These are phyloP conservation scores for Floccularia luteovirens DNA, from an alignment of 768 basidiomycete species.

Conservation along the genomic window DNA sequence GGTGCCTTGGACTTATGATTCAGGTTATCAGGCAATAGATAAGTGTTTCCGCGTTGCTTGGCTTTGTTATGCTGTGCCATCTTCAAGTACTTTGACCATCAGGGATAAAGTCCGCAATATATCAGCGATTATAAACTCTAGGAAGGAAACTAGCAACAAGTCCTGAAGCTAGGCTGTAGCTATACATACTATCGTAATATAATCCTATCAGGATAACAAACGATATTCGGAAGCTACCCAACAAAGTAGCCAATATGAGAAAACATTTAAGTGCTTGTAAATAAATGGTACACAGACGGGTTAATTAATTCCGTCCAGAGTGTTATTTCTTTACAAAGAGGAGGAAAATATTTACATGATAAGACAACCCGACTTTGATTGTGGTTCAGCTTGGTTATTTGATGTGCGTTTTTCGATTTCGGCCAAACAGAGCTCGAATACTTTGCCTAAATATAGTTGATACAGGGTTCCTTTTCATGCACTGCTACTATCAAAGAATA, in stretches of 20 bases:
- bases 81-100: background rate
- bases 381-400: slow-evolving; percentile 37
- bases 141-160: background rate
- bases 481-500: background rate
- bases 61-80: background rate
- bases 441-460: slow-evolving; percentile 45
- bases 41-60: background rate
- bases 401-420: slow-evolving; percentile 75
- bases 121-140: background rate
- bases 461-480: slow-evolving; percentile 2
- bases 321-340: too few relatives aligned
- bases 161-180: background rate
- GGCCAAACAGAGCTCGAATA: slow-evolving; percentile 76
- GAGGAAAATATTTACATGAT: slow-evolving; percentile 24
- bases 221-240: background rate
- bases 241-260: background rate
- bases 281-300: background rate
- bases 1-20: too few relatives aligned
- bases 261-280: background rate
- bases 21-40: too few relatives aligned
- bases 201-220: too few relatives aligned
- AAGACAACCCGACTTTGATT: slow-evolving; percentile 26
- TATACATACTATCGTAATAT: too few relatives aligned
- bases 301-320: too few relatives aligned
- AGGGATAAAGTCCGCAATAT: background rate